Percentiles rank a stretch among this genome's conserved stretches.
Evolutionary conservation across 2,329 filamentous ascomycete species (phyloP).

Genomic region (Botryotinia calthae): DNA sequence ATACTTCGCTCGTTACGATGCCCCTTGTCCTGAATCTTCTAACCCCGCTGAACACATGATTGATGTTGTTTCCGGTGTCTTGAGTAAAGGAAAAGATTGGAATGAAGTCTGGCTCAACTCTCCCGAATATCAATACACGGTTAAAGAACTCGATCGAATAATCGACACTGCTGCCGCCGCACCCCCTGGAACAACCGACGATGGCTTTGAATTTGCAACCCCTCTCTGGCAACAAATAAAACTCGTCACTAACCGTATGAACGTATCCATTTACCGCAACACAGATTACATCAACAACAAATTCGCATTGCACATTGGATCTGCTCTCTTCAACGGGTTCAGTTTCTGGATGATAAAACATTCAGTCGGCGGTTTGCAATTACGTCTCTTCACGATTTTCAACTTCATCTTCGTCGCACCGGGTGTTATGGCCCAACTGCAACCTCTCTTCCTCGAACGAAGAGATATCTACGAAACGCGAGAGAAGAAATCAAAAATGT

Average conservation of each 20-base stretch:
- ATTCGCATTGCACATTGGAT: constrained; percentile 51
- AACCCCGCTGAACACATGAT: constrained; percentile 49
- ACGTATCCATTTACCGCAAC: constrained; percentile 61
- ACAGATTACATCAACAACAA: constrained; percentile 54
- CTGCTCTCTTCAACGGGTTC: constrained; percentile 59
- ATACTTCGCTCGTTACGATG: constrained; percentile 58
- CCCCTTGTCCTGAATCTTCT: constrained; percentile 42
- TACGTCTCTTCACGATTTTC: constrained; percentile 58
- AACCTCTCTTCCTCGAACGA: constrained; percentile 56
- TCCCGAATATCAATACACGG: constrained; percentile 50
- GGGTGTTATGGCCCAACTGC: constrained; percentile 56
- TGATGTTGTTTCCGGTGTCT: constrained; percentile 47
- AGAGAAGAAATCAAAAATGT: constrained; percentile 61
- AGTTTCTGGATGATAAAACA: constrained; percentile 59
- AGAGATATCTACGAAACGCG: constrained; percentile 57
- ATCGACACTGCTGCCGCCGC: constrained; percentile 47
- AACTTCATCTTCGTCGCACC: constrained; percentile 63
- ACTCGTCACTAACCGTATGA: constrained; percentile 34
- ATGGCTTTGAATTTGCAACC: constrained; percentile 52
- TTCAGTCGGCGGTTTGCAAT: constrained; percentile 50
- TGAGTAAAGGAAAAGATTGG: constrained; percentile 62
- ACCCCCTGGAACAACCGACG: constrained; percentile 39
- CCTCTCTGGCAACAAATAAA: constrained; percentile 46
- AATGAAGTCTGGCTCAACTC: constrained; percentile 63
- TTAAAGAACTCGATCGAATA: constrained; percentile 58